phyloP scores from a whole-genome alignment of 495 filamentous ascomycete species.

The Ascobolus immersus region DNA sequence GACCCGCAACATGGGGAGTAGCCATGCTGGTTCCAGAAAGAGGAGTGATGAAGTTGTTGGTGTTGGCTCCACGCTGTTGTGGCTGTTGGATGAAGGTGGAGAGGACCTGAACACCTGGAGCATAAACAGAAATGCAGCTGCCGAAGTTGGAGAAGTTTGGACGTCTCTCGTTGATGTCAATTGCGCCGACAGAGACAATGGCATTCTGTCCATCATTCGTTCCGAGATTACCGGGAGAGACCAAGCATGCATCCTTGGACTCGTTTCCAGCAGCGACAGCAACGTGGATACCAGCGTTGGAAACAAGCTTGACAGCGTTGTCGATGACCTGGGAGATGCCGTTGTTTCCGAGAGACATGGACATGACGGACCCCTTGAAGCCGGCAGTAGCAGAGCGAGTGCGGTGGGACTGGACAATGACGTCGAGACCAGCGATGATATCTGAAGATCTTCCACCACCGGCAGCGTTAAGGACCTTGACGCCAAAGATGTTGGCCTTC shows the following conservation, averaged over 20 bases:
- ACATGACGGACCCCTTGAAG: conserved; percentile 19
- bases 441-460: conserved; percentile 28
- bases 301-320: conserved; percentile 28
- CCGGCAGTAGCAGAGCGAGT: conserved; percentile 17
- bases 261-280: conserved; percentile 46
- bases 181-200: conserved; percentile 36
- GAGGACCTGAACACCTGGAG: conserved; percentile 21
- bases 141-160: conserved; percentile 39
- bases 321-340: conserved; percentile 26
- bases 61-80: conserved; percentile 5
- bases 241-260: conserved; percentile 26
- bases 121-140: conserved; percentile 29
- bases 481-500: conserved; percentile 35
- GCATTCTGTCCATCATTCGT: conserved; percentile 15
- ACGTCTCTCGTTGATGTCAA: conserved; percentile 25
- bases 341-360: conserved; percentile 14
- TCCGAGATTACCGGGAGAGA: conserved; percentile 28
- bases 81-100: conserved; percentile 26
- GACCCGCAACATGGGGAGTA: conserved; percentile 24
- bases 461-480: conserved; percentile 36
- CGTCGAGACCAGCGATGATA: conserved; percentile 36
- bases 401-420: conserved; percentile 23
- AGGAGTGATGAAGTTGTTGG: conserved; percentile 21
- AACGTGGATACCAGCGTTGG: conserved; percentile 29
- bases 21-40: conserved; percentile 34